Percentiles rank a stretch among this genome's conserved stretches.
Conservation (phyloP, 2,329 filamentous ascomycete species). For the Cercospora sesami region DNA sequence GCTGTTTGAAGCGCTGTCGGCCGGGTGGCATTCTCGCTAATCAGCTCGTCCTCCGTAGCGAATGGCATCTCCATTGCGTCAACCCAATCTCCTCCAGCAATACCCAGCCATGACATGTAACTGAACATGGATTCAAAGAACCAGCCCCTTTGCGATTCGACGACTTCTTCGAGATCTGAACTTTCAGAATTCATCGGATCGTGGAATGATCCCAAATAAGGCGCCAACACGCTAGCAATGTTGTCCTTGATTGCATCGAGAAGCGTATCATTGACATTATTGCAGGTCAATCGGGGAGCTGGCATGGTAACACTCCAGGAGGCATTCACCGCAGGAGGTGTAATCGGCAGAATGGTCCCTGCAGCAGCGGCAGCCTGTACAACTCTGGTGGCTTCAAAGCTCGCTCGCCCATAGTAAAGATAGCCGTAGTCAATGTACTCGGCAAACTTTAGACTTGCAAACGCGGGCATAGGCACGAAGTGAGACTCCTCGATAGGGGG, state of each 20-base stretch:
- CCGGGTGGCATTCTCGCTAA: no score
- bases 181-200: no score
- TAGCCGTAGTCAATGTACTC: no score
- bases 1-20: no score
- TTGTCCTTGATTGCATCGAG: not conserved
- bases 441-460: slow-evolving; percentile 2
- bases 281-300: slow-evolving; percentile 10
- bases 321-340: slow-evolving; percentile 7
- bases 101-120: not conserved
- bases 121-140: not conserved
- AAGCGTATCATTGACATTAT: not conserved
- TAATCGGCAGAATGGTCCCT: slow-evolving; percentile 16
- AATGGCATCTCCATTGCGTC: no score
- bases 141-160: no score
- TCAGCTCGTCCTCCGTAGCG: no score
- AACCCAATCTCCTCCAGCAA: no score
- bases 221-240: not conserved
- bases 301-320: slow-evolving; percentile 7
- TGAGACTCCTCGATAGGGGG: not conserved
- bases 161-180: no score
- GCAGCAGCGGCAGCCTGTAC: not conserved
- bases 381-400: slow-evolving; percentile 1
- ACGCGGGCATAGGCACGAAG: slow-evolving; percentile 3
- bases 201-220: not conserved
- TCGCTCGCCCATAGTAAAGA: not conserved